Evolutionary conservation across 208 protist genomes (phyloP), one percentile per base, ranked within the genome.

Genomic region (Leptomonas pyrrhocoris): DNA sequence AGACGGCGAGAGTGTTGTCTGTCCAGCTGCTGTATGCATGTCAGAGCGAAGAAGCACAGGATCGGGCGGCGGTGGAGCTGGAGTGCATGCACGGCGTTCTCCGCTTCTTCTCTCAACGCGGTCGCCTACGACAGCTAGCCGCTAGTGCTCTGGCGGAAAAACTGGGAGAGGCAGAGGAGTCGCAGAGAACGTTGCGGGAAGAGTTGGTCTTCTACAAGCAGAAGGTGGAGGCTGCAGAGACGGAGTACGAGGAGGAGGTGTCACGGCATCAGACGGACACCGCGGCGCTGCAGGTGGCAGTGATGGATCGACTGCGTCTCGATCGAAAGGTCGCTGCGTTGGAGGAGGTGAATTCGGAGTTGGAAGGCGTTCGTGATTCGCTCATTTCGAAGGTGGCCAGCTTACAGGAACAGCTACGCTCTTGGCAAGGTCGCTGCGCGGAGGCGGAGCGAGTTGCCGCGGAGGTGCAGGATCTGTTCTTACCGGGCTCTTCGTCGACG

Each of bases 371-470:
- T 48, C 81, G 78, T 31, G 68, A 85, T n/a, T 34, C 76, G 6
- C 77, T 89, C 27, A 79, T 92, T 21, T 59, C 58, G 13, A 84
- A 82, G 28, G 56, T 92, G 12, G 86, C 79, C 16, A 55, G 77
- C 13, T 34, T 69, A 53, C 74, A 85, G 63, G 73, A 73, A 23
- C 46, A 73, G 50, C 46, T 48, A 25, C 57, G 79, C 25, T 55
- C 23, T 19, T 70, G 82, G 53, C 54, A 78, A 53, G 57, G 49
- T 21, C 73, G 72, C 18, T 80, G 79, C 43, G 55, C 51, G 23
- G 59, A 74, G 36, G 73, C 77, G 15, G 79, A 82, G 75, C 53
- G 36, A 9, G 49, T 73, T 8, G 62, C 62, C 8, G 55, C 57
- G 1, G 78, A 81, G 40, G 72, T 70, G 31, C 75, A 87, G 58